Evolutionary conservation across 129 eudicot species (phyloP).

Genomic region (Cynara cardunculus): DNA sequence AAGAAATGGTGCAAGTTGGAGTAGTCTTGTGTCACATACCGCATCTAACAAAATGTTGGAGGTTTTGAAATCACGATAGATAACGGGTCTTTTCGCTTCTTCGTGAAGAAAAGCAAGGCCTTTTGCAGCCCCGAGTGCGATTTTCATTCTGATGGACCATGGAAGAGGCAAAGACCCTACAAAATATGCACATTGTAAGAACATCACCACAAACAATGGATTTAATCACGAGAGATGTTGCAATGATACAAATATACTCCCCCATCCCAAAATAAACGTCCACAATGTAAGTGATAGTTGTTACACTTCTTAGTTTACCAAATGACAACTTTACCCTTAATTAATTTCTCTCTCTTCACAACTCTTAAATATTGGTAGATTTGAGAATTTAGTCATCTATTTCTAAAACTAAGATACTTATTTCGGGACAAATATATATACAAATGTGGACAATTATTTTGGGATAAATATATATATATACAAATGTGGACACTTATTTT

Average conservation of each 20-base stretch:
- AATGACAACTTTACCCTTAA: not conserved
- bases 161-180: slow-evolving; percentile 94
- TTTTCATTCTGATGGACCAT: slow-evolving; percentile 98
- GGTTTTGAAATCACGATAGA: slow-evolving; percentile 95
- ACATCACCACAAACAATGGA: not conserved
- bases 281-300: not conserved
- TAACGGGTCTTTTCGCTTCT: slow-evolving; percentile 90
- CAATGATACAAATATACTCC: not conserved
- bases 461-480: no score
- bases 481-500: not conserved
- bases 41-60: slow-evolving; percentile 93
- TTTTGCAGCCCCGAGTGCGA: slow-evolving; percentile 93
- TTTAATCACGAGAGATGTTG: not conserved
- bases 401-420: not conserved
- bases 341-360: not conserved
- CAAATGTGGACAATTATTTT: no score
- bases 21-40: slow-evolving; percentile 36
- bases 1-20: not conserved
- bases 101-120: slow-evolving; percentile 97
- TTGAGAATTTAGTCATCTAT: not conserved
- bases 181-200: slow-evolving; percentile 7
- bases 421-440: not conserved
- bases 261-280: no score
- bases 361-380: not conserved
- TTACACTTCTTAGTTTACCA: not conserved